Percentiles rank a stretch among this genome's conserved stretches.
phyloP scores from a whole-genome alignment of 2,329 filamentous ascomycete species.

The Neocucurbitaria cava region DNA sequence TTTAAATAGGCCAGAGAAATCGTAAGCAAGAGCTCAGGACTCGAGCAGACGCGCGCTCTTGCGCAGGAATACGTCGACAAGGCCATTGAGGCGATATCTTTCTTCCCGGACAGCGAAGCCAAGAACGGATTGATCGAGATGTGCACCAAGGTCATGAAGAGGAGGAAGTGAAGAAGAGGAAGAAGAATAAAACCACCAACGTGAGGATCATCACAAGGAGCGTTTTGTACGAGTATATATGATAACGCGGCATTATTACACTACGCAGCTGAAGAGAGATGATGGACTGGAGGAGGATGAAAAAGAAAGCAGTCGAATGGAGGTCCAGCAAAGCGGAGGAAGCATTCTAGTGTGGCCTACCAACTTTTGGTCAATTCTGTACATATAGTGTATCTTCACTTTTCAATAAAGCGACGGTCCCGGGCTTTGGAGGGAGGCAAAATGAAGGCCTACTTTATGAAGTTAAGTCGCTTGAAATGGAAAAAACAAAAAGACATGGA shows the following conservation, averaged over 20 bases:
- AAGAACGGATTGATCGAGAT: conserved; percentile 92
- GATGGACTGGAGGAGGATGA: not conserved
- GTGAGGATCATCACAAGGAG: too few species aligned
- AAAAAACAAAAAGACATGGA: not conserved
- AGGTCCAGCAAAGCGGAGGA: too few species aligned
- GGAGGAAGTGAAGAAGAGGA: conserved; percentile 74
- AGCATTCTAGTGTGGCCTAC: too few species aligned
- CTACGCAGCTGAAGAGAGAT: not conserved
- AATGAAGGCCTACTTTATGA: too few species aligned
- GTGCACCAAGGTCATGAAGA: conserved; percentile 88
- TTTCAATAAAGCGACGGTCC: not conserved
- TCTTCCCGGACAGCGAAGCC: conserved; percentile 92
- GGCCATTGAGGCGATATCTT: conserved; percentile 81
- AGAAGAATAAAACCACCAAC: too few species aligned
- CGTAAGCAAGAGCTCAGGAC: conserved; percentile 81
- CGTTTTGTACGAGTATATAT: conserved; percentile 5
- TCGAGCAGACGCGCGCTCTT: conserved; percentile 89
- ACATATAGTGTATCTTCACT: not conserved
- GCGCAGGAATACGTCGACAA: conserved; percentile 91
- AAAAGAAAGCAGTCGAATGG: too few species aligned
- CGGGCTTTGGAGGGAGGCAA: not conserved
- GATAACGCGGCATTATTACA: not conserved
- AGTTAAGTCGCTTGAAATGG: not conserved
- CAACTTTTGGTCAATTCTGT: not conserved
- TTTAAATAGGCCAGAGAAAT: conserved; percentile 80